Base-by-base conservation (phyloP, 129 eudicot genomes). In the Solidago caesia region DNA sequence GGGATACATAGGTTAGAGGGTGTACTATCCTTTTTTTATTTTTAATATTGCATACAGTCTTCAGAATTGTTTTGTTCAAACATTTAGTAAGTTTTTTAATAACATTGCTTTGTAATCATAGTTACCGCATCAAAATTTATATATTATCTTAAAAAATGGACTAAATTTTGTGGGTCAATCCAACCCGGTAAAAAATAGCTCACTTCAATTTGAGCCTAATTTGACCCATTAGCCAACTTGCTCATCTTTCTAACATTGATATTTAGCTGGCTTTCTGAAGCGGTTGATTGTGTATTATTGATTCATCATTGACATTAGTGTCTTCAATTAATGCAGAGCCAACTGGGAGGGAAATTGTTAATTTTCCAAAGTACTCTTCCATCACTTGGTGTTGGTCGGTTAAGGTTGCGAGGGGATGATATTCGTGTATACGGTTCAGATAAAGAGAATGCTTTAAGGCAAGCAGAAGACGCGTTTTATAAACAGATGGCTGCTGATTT, bases 401-500 rank as follows among this genome's bases (percentile, higher is more conserved):
- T 92, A 74, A 85, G 93, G 84, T 85, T 92, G 80, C 89, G 97
- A 7, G 97, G 97, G 26, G 97, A 92, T 73, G 97, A 92, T 81
- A 77, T 78, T 72, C 93, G 96, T 66, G 85, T 85, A 61, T 89
- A 87, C 82, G 97, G 97, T 76, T 85, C 96, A 43, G 97, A 92
- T 79, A 89, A 87, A 65, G 97, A 92, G 84, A 87, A 92, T 78
- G 76, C 84, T 39, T 63, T 87, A 56, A 88, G 96, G 68, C 74
- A 87, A 68, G 91, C 97, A 25, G 97, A 92, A 81, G 97, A 92
- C 84, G 89, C 97, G 16, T 92, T 92, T 78, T 92, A 89, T 74
- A 92, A 92, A 73, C 97, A 89, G 69, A 92, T 89, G 97, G 97
- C 97, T 82, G 97, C 97, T 85, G 97, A 92, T 89, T 87, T 89